Conservation (phyloP, 768 basidiomycete species). For the Auriscalpium microsporum region DNA sequence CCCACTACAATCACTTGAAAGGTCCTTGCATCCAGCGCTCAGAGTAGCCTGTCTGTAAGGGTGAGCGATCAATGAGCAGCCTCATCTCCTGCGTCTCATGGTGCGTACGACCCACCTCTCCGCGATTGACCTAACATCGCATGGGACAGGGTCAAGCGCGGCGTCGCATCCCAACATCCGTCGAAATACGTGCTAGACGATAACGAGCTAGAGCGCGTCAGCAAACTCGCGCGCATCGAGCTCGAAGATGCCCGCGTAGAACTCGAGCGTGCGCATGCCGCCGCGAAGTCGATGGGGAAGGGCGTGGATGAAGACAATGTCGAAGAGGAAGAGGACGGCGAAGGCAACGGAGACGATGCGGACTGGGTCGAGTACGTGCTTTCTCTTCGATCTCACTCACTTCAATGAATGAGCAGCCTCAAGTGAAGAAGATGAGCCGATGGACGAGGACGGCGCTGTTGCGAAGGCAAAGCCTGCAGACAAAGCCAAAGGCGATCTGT, state of each 20-base stretch:
- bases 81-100: slow-evolving; percentile 70
- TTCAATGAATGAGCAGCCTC: slow-evolving; percentile 25
- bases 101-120: slow-evolving; percentile 16
- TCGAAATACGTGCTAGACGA: slow-evolving; percentile 87
- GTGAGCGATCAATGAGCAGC: slow-evolving; percentile 43
- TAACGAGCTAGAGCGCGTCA: slow-evolving; percentile 82
- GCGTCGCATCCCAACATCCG: slow-evolving; percentile 67
- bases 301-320: slow-evolving; percentile 60
- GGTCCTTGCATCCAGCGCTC: no score
- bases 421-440: slow-evolving; percentile 48
- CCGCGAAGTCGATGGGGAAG: slow-evolving; percentile 61
- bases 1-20: no score
- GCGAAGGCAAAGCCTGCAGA: slow-evolving; percentile 30
- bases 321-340: slow-evolving; percentile 43
- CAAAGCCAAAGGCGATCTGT: slow-evolving; percentile 45
- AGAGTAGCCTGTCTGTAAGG: no score
- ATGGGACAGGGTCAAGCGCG: slow-evolving; percentile 61
- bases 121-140: not conserved
- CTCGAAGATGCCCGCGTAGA: slow-evolving; percentile 86
- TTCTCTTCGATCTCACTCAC: slow-evolving; percentile 7
- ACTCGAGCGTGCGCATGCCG: slow-evolving; percentile 72
- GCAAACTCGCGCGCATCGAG: slow-evolving; percentile 76
- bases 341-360: slow-evolving; percentile 39
- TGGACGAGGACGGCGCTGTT: slow-evolving; percentile 38
- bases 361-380: slow-evolving; percentile 82